phyloP scores from a whole-genome alignment of 140 eudicot species.

The Ambrosia hybrid region DNA sequence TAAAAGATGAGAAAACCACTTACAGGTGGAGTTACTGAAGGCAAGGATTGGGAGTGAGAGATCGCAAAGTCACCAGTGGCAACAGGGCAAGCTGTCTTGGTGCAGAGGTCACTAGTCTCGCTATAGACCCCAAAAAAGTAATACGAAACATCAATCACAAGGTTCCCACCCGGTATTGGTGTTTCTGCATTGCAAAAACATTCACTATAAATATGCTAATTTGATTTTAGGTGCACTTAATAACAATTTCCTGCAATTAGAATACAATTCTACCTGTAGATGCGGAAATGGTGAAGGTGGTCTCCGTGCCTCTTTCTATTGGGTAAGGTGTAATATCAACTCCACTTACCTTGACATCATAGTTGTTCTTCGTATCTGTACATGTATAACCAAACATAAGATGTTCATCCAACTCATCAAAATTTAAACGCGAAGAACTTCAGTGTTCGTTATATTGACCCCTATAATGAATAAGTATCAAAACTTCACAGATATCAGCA shows the following conservation, averaged over 20 bases:
- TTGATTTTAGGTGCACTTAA: neutral
- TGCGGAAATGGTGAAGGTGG: constrained; percentile 73
- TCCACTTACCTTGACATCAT: constrained; percentile 63
- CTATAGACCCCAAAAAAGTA: constrained; percentile 49
- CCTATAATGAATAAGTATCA: neutral
- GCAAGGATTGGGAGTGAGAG: constrained; percentile 71
- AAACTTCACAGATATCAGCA: neutral
- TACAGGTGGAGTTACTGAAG: constrained; percentile 89
- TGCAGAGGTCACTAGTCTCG: constrained; percentile 69
- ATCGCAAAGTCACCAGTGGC: constrained; percentile 59
- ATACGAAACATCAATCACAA: constrained; percentile 61
- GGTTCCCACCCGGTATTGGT: constrained; percentile 57
- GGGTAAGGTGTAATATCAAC: constrained; percentile 74
- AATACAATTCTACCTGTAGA: constrained; percentile 48
- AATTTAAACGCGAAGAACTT: neutral
- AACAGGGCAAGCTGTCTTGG: constrained; percentile 72
- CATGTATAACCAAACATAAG: constrained; percentile 13
- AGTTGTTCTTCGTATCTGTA: constrained; percentile 55
- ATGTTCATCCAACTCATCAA: neutral
- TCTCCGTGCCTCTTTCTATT: constrained; percentile 42
- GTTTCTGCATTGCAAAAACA: constrained; percentile 44
- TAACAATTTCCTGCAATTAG: neutral
- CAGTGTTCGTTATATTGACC: neutral
- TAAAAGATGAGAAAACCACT: constrained; percentile 34
- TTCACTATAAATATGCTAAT: constrained; percentile 3